Evolutionary conservation across 2,329 filamentous ascomycete species (phyloP).

Genomic region (Hypomyces rosellus): DNA sequence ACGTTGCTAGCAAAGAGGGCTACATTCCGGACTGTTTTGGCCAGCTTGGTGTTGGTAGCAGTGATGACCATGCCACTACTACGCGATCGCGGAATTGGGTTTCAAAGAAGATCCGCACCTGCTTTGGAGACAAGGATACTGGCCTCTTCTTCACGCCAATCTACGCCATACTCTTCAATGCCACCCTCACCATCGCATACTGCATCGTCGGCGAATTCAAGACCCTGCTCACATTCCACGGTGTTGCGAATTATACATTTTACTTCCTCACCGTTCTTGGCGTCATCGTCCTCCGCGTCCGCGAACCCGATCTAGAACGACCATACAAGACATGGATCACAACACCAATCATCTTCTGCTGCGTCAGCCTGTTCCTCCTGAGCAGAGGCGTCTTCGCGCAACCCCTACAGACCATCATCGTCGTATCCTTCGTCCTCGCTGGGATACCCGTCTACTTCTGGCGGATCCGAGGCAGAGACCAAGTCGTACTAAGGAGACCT

Average conservation of each 20-base stretch:
- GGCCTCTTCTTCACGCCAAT: constrained; percentile 92
- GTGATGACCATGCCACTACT: constrained; percentile 33
- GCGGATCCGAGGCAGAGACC: constrained; percentile 64
- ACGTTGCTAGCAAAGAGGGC: constrained; percentile 90
- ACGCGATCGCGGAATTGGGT: constrained; percentile 50
- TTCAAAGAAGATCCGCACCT: constrained; percentile 50
- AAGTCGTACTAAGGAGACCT: constrained; percentile 34
- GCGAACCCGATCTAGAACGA: constrained; percentile 78
- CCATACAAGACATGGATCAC: constrained; percentile 96
- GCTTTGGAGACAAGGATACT: constrained; percentile 69
- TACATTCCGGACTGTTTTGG: constrained; percentile 83
- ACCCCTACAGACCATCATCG: constrained; percentile 81
- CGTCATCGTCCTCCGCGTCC: constrained; percentile 81
- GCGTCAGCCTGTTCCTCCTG: constrained; percentile 87
- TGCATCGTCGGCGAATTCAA: constrained; percentile 83
- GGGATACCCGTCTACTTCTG: constrained; percentile 88
- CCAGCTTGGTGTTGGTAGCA: constrained; percentile 62
- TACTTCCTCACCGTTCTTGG: constrained; percentile 95
- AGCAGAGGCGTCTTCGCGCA: constrained; percentile 85
- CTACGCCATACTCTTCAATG: constrained; percentile 81
- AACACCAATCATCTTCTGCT: constrained; percentile 97
- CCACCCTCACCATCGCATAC: constrained; percentile 65
- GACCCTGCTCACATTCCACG: constrained; percentile 93
- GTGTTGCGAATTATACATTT: constrained; percentile 93
- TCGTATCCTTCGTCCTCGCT: constrained; percentile 74